Conservation (phyloP, 2,329 filamentous ascomycete genomes). For the Monosporascus sp. region DNA sequence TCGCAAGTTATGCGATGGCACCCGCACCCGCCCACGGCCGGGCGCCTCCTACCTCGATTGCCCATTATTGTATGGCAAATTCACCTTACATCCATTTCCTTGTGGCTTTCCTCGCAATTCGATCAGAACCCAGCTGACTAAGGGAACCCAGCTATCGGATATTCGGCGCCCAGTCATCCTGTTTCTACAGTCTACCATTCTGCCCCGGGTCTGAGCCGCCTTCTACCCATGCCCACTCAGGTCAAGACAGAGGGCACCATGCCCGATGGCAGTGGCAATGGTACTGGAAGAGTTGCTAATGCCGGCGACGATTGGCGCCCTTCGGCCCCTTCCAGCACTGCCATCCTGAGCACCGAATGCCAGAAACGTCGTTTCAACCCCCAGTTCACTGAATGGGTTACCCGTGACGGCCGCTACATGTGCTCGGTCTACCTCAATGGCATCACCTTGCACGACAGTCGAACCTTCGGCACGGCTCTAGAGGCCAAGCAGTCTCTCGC, state of each 20-base stretch:
- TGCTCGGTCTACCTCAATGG: constrained; percentile 18
- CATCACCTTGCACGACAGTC: constrained; percentile 6
- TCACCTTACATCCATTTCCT: too few species aligned
- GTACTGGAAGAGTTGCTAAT: neutral
- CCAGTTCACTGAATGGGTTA: constrained; percentile 13
- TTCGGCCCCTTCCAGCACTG: neutral
- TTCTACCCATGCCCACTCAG: neutral
- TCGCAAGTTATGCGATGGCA: too few species aligned
- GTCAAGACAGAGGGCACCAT: neutral
- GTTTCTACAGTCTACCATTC: constrained; percentile 2
- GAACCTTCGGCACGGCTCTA: constrained; percentile 2
- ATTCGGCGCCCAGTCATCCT: too few species aligned
- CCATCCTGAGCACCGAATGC: constrained; percentile 16
- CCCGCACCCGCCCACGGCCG: neutral
- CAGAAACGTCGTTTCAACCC: constrained; percentile 25
- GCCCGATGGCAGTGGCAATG: neutral
- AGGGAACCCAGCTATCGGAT: too few species aligned
- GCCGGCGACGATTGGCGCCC: neutral
- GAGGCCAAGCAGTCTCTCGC: constrained; percentile 20
- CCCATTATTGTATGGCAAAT: neutral
- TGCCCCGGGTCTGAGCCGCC: neutral
- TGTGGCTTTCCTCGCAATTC: too few species aligned
- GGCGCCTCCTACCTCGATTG: too few species aligned
- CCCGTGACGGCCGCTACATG: constrained; percentile 4
- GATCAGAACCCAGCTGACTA: too few species aligned